These are phyloP conservation scores for Coemansia sp. DNA, from an alignment of 192 early-diverging fungal genomes.

Conservation along the genomic window DNA sequence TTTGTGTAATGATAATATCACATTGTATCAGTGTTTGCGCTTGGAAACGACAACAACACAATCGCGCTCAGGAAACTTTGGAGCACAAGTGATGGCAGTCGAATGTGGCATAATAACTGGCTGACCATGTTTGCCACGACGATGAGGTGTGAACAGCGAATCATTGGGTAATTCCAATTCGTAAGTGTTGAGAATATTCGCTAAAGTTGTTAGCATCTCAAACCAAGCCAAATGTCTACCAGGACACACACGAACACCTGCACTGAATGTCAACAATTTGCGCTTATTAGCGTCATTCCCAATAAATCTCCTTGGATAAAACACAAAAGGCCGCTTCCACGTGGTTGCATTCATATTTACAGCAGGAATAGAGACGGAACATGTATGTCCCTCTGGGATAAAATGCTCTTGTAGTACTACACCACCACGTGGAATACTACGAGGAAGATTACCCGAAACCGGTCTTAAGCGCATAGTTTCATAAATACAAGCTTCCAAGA, in stretches of 20 bases:
- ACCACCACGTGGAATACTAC: constrained; percentile 33
- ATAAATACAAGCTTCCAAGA: constrained; percentile 43
- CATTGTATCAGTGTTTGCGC: constrained; percentile 7
- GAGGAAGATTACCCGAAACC: constrained; percentile 25
- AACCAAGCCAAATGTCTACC: constrained; percentile 38
- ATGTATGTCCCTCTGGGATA: constrained; percentile 37
- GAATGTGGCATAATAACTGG: constrained; percentile 32
- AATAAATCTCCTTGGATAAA: constrained; percentile 29
- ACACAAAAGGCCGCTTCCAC: constrained; percentile 26
- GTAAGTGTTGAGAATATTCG: constrained; percentile 33
- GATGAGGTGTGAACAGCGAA: constrained; percentile 24
- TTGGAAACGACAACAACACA: constrained; percentile 33
- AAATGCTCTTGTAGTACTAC: constrained; percentile 31
- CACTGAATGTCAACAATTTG: constrained; percentile 34
- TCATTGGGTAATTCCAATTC: constrained; percentile 33
- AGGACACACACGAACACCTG: constrained; percentile 41
- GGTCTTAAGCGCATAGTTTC: constrained; percentile 43
- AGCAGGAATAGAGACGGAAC: constrained; percentile 23
- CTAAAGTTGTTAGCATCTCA: constrained; percentile 37
- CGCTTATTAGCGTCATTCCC: constrained; percentile 8
- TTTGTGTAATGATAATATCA: not conserved
- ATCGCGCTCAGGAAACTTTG: constrained; percentile 42
- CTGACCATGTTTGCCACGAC: not conserved
- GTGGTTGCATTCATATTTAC: constrained; percentile 14
- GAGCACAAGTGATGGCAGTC: constrained; percentile 18